Conservation (phyloP, 2,329 filamentous ascomycete species). For the Neofusicoccum umdonicola region DNA sequence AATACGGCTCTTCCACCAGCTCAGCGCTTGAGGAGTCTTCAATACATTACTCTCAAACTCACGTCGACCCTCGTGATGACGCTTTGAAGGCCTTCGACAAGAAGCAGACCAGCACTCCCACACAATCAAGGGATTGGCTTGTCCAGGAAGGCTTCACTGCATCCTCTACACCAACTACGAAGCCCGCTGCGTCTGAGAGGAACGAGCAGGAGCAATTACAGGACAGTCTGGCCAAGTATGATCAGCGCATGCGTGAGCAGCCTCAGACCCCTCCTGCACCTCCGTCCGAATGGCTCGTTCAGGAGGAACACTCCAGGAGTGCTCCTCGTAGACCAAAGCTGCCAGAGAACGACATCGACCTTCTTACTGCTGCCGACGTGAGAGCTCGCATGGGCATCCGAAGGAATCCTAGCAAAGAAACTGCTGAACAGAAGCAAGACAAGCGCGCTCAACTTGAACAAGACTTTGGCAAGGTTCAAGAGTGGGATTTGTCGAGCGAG, state of each 20-base stretch:
- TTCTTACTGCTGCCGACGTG: slow-evolving; percentile 41
- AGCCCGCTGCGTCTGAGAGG: neutral
- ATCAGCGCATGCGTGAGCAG: neutral
- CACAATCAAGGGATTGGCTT: neutral
- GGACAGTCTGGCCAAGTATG: neutral
- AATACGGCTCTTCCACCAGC: neutral
- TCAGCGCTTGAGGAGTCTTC: slow-evolving; percentile 18
- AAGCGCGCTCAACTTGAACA: slow-evolving; percentile 28
- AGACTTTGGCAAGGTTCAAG: slow-evolving; percentile 24
- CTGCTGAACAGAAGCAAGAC: slow-evolving; percentile 21
- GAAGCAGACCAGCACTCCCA: neutral
- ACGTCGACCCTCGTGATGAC: slow-evolving; percentile 10
- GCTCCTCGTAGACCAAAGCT: slow-evolving; percentile 17
- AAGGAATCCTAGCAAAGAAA: slow-evolving; percentile 7
- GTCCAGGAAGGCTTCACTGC: neutral
- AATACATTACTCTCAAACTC: neutral
- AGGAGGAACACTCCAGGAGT: neutral
- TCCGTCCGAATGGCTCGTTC: slow-evolving; percentile 8
- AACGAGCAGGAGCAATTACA: neutral
- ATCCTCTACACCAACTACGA: too few species aligned
- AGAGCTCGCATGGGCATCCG: slow-evolving; percentile 42
- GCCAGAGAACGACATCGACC: slow-evolving; percentile 41
- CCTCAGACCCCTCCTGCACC: slow-evolving; percentile 4
- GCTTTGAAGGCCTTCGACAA: slow-evolving; percentile 4
- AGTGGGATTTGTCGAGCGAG: neutral